phyloP scores from a whole-genome alignment of 164 flowering plant species.

The Sextonia rubra region DNA sequence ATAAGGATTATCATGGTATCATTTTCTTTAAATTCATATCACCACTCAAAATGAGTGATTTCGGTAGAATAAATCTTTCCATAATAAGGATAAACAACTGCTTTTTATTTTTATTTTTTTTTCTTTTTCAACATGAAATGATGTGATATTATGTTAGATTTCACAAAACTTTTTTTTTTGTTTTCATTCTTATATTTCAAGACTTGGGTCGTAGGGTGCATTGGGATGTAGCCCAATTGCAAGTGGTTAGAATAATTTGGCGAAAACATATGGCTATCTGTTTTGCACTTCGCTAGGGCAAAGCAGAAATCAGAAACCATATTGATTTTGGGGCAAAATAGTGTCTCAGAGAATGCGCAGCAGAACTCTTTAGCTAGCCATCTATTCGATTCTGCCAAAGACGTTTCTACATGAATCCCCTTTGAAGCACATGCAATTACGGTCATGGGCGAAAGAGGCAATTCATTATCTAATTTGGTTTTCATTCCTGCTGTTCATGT shows the following conservation, averaged over 20 bases:
- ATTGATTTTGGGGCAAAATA: not conserved
- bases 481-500: constrained; percentile 1
- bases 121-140: not conserved
- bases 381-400: not conserved
- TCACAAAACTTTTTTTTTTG: no score
- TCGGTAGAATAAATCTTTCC: no score
- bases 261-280: not conserved
- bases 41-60: no score
- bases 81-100: no score
- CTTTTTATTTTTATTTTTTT: not conserved
- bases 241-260: not conserved
- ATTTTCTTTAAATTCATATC: no score
- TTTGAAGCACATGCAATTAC: no score
- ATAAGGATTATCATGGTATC: no score
- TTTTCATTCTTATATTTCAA: not conserved
- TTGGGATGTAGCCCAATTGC: not conserved
- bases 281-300: not conserved
- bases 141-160: not conserved
- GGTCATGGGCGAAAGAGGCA: not conserved
- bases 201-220: not conserved
- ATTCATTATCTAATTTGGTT: not conserved
- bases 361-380: not conserved
- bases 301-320: not conserved
- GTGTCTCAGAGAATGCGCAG: not conserved
- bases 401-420: not conserved